phyloP scores from a whole-genome alignment of 176 grass and related monocot genomes.

The Oropetium thomaeum region DNA sequence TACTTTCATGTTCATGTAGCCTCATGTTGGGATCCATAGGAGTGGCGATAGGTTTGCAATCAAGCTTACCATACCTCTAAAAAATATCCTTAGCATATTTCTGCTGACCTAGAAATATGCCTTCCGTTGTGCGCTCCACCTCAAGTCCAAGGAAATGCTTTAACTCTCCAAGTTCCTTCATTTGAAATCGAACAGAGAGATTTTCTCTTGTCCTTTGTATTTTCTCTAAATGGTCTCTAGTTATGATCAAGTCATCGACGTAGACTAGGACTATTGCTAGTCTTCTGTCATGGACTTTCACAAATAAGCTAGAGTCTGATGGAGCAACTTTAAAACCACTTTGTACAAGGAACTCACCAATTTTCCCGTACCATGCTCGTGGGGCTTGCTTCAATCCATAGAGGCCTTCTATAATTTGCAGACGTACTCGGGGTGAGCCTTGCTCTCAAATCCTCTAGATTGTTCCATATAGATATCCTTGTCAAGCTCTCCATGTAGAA shows the following conservation, averaged over 20 bases:
- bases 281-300: neutral
- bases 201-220: conserved; percentile 10
- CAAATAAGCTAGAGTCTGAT: neutral
- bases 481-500: neutral
- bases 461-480: neutral
- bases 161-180: no score
- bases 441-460: neutral
- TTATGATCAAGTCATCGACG: neutral
- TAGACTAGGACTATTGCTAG: neutral
- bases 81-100: conserved; percentile 8
- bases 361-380: neutral
- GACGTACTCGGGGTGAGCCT: neutral
- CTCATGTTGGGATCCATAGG: no score
- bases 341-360: no score
- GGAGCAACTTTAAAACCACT: neutral
- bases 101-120: neutral
- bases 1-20: no score
- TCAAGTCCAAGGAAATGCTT: conserved; percentile 30
- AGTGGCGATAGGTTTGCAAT: conserved; percentile 9
- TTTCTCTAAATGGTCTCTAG: neutral
- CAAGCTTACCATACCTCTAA: conserved; percentile 14
- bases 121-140: conserved; percentile 14
- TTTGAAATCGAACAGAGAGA: no score
- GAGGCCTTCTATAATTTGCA: neutral
- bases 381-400: neutral